Base-by-base conservation (phyloP, 768 basidiomycete genomes). In the Amanita molliuscula region DNA sequence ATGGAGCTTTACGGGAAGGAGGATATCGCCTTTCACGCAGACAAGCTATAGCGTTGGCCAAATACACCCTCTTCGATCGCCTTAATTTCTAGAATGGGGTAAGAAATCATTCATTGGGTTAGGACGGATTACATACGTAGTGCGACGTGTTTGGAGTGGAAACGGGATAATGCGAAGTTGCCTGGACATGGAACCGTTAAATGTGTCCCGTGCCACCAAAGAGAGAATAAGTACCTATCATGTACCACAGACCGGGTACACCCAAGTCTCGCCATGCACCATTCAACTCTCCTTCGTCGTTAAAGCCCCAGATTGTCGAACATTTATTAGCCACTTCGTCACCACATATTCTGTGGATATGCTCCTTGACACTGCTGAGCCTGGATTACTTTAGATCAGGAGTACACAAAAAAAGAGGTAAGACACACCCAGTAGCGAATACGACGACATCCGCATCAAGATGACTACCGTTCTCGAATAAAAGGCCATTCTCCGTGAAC, bases 61-160 rank as follows among this genome's bases (percentile, higher is more conserved):
- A 75, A 70, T 25, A 79, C 5, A 0, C 70, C 70, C 55, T 78
- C 77, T 52, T 83, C 75, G 23, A 75, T 74, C 0, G 82, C 83
- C 59, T 83, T 84, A 59, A 86, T 84, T 64, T 85, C 83, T 84
- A 59, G 42, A 3, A 4, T 43, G 28, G 43, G 45, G 4, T 36
- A 28, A 15, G 40, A 38, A 36, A 36, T 11, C 5, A 15, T 31
- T 11, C 13, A 13, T 31, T 10, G 11, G 4, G 4, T 31, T n/a
- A 16, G 36, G 16, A 54, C 9, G 18, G 44, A 18, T 26, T 4
- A 73, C 81, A 59, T 54, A 84, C 82, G 81, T 35, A 83, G 66
- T 0, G 81, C 81, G 31, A 82, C 38, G 51, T 76, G 76, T 56
- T 75, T 82, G 5, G 82, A 82, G 60, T 79, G 68, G 67, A 79